Evolutionary conservation across 73 alveolate genomes (phyloP).

Genomic region (Durusdinium trenchii): DNA sequence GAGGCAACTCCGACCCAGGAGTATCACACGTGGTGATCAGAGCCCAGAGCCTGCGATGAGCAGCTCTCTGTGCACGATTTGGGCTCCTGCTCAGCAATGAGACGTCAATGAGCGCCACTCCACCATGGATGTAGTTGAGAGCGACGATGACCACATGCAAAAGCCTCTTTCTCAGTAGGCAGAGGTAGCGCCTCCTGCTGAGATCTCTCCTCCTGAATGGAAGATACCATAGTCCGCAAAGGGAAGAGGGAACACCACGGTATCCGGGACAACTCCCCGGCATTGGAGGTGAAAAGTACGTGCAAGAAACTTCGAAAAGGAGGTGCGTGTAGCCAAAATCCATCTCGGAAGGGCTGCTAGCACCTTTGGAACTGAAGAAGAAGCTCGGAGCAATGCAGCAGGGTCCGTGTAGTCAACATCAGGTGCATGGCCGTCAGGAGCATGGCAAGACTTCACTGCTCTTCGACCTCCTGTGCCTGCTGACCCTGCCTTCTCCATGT

Average conservation of each 20-base stretch:
- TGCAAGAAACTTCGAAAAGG: background rate
- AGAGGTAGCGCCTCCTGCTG: background rate
- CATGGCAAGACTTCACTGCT: no score
- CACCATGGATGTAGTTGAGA: background rate
- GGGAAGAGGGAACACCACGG: background rate
- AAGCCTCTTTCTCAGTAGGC: background rate
- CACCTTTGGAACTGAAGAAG: background rate
- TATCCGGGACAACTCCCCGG: background rate
- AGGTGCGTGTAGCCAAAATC: background rate
- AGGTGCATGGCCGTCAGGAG: background rate
- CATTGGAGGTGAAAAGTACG: background rate
- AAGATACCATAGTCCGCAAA: background rate
- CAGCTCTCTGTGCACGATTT: background rate
- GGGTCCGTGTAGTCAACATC: background rate
- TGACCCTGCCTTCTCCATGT: background rate
- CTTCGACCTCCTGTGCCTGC: no score
- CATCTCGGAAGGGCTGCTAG: background rate
- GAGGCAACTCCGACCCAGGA: background rate
- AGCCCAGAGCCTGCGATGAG: background rate
- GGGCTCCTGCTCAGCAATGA: background rate
- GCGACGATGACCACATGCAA: background rate
- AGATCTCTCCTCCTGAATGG: background rate
- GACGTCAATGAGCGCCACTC: background rate
- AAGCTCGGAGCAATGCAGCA: no score
- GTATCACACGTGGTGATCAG: background rate